These are phyloP conservation scores for Ascocoryne sarcoides DNA, from an alignment of 2,329 filamentous ascomycete genomes.

Conservation along the genomic window DNA sequence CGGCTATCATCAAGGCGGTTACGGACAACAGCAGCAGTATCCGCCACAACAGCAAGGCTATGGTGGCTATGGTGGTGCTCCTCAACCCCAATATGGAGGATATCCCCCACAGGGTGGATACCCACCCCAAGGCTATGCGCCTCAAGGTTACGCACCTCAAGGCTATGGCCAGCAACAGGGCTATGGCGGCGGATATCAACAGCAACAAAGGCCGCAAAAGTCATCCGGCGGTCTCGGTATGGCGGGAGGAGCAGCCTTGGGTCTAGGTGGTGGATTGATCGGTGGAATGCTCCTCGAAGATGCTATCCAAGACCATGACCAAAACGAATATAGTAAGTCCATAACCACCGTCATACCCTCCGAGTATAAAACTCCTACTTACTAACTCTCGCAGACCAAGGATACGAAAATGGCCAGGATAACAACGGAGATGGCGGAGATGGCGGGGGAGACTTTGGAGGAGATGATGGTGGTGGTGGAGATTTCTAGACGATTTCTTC, in stretches of 20 bases:
- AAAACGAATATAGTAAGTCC: slow-evolving; percentile 42
- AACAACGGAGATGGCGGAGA: slow-evolving; percentile 13
- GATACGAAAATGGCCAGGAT: slow-evolving; percentile 1
- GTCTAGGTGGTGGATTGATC: slow-evolving; percentile 71
- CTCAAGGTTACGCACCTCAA: slow-evolving; percentile 20
- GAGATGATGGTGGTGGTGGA: slow-evolving; percentile 20
- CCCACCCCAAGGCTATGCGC: slow-evolving; percentile 32
- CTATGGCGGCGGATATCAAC: slow-evolving; percentile 19
- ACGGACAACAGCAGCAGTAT: slow-evolving; percentile 19
- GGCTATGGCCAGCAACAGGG: slow-evolving; percentile 28
- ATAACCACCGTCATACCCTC: no score
- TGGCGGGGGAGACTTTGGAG: slow-evolving; percentile 22
- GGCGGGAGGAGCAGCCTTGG: slow-evolving; percentile 65
- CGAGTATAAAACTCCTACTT: no score
- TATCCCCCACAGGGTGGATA: slow-evolving; percentile 30
- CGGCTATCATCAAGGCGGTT: slow-evolving; percentile 28
- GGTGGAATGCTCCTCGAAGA: slow-evolving; percentile 66
- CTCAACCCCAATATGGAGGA: slow-evolving; percentile 23
- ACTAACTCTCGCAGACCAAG: slow-evolving; percentile 11
- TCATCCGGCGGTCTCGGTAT: slow-evolving; percentile 53
- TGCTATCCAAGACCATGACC: slow-evolving; percentile 53
- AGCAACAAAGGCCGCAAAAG: slow-evolving; percentile 31
- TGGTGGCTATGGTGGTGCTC: slow-evolving; percentile 11
- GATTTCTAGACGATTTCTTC: slow-evolving; percentile 14
- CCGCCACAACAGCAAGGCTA: slow-evolving; percentile 29